Evolutionary conservation across 768 basidiomycete species (phyloP).

Genomic region (Lactarius hengduanensis): DNA sequence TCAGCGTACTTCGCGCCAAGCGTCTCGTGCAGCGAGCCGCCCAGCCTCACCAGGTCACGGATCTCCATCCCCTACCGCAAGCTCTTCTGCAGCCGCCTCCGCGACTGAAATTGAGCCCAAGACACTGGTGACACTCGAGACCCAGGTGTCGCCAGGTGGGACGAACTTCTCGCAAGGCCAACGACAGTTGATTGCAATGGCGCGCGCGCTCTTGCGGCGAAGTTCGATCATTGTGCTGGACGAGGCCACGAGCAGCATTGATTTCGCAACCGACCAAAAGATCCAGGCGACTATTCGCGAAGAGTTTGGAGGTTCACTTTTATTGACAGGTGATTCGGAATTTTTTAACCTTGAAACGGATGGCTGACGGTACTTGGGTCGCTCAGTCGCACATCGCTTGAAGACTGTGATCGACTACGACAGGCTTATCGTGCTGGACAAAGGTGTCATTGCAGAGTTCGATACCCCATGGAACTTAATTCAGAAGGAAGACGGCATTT

Average conservation of each 20-base stretch:
- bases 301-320: slow-evolving; percentile 73
- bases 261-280: slow-evolving; percentile 85
- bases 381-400: slow-evolving; percentile 67
- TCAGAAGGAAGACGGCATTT: slow-evolving; percentile 46
- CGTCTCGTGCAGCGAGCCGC: slow-evolving; percentile 49
- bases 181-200: slow-evolving; percentile 84
- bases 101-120: slow-evolving; percentile 57
- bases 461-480: slow-evolving; percentile 54
- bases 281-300: slow-evolving; percentile 86
- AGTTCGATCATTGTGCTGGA: slow-evolving; percentile 77
- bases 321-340: slow-evolving; percentile 61
- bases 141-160: slow-evolving; percentile 81
- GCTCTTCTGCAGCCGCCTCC: slow-evolving; percentile 38
- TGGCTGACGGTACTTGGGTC: slow-evolving; percentile 22
- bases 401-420: slow-evolving; percentile 82
- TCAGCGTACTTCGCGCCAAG: slow-evolving; percentile 48
- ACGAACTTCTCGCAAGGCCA: slow-evolving; percentile 94
- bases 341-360: slow-evolving; percentile 20
- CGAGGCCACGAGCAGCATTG: slow-evolving; percentile 84
- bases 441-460: slow-evolving; percentile 49
- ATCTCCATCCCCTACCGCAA: slow-evolving; percentile 39
- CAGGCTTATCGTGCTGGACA: slow-evolving; percentile 76
- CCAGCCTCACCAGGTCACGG: slow-evolving; percentile 42
- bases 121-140: slow-evolving; percentile 62
- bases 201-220: slow-evolving; percentile 69